Evolutionary conservation across 2,329 filamentous ascomycete species (phyloP).

Genomic region (Tolypocladium ovalisporum): DNA sequence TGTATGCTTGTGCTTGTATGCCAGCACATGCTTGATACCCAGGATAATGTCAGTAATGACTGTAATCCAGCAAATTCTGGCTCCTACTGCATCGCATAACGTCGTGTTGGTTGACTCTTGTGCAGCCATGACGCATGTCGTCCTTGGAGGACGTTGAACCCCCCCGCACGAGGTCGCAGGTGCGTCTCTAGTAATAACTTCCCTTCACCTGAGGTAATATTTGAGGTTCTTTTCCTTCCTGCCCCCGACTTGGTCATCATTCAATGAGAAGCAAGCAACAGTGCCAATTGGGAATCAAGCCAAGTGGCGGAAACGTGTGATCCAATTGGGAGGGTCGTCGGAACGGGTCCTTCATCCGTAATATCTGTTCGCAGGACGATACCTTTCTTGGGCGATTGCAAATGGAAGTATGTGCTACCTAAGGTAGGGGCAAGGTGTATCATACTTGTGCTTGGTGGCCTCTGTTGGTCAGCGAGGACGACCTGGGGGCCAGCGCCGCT

Average conservation of each 20-base stretch:
- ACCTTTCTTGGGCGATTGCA: background rate
- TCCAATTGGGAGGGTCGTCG: background rate
- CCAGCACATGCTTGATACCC: slow-evolving; percentile 4
- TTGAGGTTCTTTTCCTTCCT: too few relatives aligned
- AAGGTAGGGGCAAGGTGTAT: background rate
- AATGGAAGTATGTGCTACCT: background rate
- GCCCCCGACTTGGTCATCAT: background rate
- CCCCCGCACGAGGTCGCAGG: too few relatives aligned
- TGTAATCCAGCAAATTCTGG: background rate
- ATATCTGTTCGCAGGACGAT: background rate
- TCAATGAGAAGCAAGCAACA: background rate
- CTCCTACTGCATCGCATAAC: background rate
- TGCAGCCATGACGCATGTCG: background rate
- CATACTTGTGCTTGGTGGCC: background rate
- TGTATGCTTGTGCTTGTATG: background rate
- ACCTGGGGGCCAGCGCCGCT: background rate
- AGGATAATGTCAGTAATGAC: background rate
- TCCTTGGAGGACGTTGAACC: too few relatives aligned
- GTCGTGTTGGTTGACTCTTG: background rate
- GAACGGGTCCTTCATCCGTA: background rate
- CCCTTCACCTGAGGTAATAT: too few relatives aligned
- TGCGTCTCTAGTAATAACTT: too few relatives aligned
- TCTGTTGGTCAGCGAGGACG: background rate
- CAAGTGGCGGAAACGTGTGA: background rate
- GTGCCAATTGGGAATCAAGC: background rate